A percentile compares a stretch with the other conserved stretches of the same genome.
phyloP scores from a whole-genome alignment of 352 stramenopile genomes.

The Plasmopara viticola region DNA sequence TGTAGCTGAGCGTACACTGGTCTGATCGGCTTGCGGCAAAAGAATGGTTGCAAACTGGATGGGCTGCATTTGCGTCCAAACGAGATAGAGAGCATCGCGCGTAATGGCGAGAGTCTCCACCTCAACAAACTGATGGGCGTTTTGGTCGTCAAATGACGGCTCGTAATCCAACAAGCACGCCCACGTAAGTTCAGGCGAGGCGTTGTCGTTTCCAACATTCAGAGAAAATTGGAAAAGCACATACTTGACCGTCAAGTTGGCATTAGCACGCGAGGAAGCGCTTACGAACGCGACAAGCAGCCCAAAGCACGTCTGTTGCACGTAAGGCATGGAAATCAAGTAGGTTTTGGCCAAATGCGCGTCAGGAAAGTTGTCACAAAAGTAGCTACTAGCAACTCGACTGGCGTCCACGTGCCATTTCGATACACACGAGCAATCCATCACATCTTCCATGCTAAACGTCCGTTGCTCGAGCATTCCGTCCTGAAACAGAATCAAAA shows the following conservation, averaged over 20 bases:
- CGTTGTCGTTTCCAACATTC: conserved; percentile 18
- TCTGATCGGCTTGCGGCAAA: conserved; percentile 42
- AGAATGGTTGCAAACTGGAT: conserved; percentile 64
- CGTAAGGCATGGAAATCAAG: conserved; percentile 62
- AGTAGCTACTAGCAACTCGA: conserved; percentile 59
- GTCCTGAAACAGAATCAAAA: conserved; percentile 64
- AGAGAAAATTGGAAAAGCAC: conserved; percentile 64
- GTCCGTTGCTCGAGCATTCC: conserved; percentile 58
- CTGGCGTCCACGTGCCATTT: conserved; percentile 55
- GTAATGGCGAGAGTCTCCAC: conserved; percentile 62
- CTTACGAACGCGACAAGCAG: conserved; percentile 67
- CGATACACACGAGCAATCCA: conserved; percentile 56
- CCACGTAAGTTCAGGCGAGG: conserved; percentile 43
- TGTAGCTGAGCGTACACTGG: conserved; percentile 41
- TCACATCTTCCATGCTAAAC: conserved; percentile 57
- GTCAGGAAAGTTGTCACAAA: conserved; percentile 59
- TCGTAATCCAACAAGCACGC: conserved; percentile 65
- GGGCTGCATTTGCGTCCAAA: conserved; percentile 52
- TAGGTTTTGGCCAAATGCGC: conserved; percentile 54
- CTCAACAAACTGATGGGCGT: conserved; percentile 36
- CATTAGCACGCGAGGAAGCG: conserved; percentile 32
- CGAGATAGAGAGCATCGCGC: conserved; percentile 54
- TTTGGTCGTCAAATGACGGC: conserved; percentile 39
- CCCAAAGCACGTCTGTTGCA: conserved; percentile 46
- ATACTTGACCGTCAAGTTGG: conserved; percentile 51